Evolutionary conservation across 1,284 basidiomycete species (phyloP), one percentile per base, ranked within the genome.

Genomic region (Tremellales sp.): DNA sequence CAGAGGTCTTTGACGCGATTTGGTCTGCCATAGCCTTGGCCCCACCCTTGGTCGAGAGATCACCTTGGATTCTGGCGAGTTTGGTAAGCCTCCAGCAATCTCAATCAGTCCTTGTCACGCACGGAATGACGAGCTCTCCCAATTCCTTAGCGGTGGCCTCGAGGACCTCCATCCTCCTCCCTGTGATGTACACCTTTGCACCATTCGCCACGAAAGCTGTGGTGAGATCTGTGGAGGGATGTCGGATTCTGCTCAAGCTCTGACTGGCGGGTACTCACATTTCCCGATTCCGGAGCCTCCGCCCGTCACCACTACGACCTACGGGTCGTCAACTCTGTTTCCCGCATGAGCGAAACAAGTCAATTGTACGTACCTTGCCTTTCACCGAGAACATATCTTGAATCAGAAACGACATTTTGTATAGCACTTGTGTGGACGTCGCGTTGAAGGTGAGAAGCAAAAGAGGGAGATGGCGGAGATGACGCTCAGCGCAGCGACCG

Each of bases 111-210:
- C 7, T 5, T 14, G 18, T 5, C 13, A 38, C 48, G 44, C 38
- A 56, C 51, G 42, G 22, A 26, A 42, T 37, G 28, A 56, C 51
- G 8, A 31, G 19, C 8, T 45, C 54, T 5, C 31, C 37, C 21
- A 64, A 47, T 40, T 62, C 58, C 36, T 48, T 42, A 1, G 60
- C 58, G 3, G 62, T 53, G 33, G 42, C 29, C 32, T 64, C 45
- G 24, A 64, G 36, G 6, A 60, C 53, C 10, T 66, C 63, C 4
- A 42, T 40, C 1, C 65, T 50, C 37, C 65, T 48, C 19, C 65
- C 65, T 6, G 58, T 60, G 50, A 66, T 65, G 48, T 57, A 60
- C 10, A 68, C 65, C 33, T 57, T 60, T 14, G 62, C 61, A 12
- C 64, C 64, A 40, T 68, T 68, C 26, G 44, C 50, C 19, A 56